These are phyloP conservation scores for Didymella exigua DNA, from an alignment of 2,329 filamentous ascomycete species.

Conservation along the genomic window DNA sequence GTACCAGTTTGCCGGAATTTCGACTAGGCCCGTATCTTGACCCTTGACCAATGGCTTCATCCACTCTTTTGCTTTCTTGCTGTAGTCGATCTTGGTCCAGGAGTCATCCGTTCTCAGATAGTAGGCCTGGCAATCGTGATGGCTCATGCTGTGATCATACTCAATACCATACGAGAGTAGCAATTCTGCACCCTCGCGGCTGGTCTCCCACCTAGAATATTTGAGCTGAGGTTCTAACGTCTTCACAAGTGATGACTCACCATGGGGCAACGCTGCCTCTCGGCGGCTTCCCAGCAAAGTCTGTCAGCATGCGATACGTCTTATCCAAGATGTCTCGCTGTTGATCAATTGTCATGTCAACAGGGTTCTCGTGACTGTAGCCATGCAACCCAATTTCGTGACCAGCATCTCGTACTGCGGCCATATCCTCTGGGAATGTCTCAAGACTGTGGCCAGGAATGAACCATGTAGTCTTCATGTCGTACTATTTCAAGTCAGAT, in stretches of 20 bases:
- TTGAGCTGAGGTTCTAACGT: conserved; percentile 45
- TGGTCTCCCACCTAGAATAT: conserved; percentile 65
- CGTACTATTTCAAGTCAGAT: conserved; percentile 51
- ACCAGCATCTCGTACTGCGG: conserved; percentile 64
- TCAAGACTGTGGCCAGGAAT: conserved; percentile 67
- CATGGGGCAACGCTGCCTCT: conserved; percentile 75
- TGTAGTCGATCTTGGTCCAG: conserved; percentile 72
- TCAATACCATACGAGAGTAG: conserved; percentile 70
- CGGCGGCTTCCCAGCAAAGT: conserved; percentile 73
- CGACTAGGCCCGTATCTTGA: conserved; percentile 65
- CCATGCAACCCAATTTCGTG: conserved; percentile 72
- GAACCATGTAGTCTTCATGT: conserved; percentile 72
- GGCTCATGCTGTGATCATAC: conserved; percentile 70
- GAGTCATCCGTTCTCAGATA: conserved; percentile 67
- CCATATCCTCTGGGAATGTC: conserved; percentile 70
- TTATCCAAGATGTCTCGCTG: conserved; percentile 77
- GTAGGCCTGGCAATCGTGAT: conserved; percentile 69
- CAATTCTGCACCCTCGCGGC: conserved; percentile 68
- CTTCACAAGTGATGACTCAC: conserved; percentile 29
- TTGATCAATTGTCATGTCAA: conserved; percentile 74
- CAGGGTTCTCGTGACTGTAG: conserved; percentile 76
- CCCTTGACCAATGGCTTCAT: conserved; percentile 69
- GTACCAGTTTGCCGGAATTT: conserved; percentile 71
- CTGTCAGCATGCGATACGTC: conserved; percentile 72
- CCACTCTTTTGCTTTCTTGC: conserved; percentile 65